A percentile compares a stretch with the other conserved stretches of the same genome.
phyloP scores from a whole-genome alignment of 768 basidiomycete species.

The Amyloporia xantha region DNA sequence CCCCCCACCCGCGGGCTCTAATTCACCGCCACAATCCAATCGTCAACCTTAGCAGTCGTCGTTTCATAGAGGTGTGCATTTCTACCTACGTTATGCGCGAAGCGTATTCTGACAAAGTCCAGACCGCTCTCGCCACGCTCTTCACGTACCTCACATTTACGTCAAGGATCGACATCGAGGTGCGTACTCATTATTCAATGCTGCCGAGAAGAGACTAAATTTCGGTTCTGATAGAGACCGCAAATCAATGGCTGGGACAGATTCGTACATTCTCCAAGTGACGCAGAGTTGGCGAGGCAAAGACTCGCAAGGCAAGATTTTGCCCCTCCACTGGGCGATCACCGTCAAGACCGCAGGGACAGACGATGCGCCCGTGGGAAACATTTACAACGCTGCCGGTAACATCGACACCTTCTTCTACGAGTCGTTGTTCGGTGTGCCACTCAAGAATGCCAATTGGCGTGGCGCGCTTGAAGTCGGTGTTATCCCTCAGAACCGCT shows the following conservation, averaged over 20 bases:
- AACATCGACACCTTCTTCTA: conserved; percentile 15
- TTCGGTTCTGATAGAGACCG: too few relatives aligned
- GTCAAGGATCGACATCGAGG: neutral
- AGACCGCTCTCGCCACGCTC: neutral
- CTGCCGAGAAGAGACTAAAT: too few relatives aligned
- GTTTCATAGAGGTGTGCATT: neutral
- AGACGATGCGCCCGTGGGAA: conserved; percentile 8
- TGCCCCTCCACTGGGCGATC: conserved; percentile 17
- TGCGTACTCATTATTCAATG: neutral
- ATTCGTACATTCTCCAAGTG: conserved; percentile 5
- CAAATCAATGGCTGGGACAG: neutral
- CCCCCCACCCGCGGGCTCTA: too few relatives aligned
- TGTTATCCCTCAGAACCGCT: conserved; percentile 9
- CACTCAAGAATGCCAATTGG: conserved; percentile 9
- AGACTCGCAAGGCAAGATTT: conserved; percentile 9
- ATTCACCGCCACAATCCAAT: too few relatives aligned
- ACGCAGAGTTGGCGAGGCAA: conserved; percentile 15
- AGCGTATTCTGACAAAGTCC: neutral
- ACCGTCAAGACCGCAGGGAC: conserved; percentile 13
- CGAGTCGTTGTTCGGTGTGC: conserved; percentile 8
- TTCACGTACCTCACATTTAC: neutral
- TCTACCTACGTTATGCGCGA: neutral
- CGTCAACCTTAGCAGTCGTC: too few relatives aligned
- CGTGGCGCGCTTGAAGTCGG: conserved; percentile 13
- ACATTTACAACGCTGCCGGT: conserved; percentile 11